Evolutionary conservation across 2,329 filamentous ascomycete species (phyloP), one percentile per base, ranked within the genome.

Genomic region (Stemphylium lycopersici): DNA sequence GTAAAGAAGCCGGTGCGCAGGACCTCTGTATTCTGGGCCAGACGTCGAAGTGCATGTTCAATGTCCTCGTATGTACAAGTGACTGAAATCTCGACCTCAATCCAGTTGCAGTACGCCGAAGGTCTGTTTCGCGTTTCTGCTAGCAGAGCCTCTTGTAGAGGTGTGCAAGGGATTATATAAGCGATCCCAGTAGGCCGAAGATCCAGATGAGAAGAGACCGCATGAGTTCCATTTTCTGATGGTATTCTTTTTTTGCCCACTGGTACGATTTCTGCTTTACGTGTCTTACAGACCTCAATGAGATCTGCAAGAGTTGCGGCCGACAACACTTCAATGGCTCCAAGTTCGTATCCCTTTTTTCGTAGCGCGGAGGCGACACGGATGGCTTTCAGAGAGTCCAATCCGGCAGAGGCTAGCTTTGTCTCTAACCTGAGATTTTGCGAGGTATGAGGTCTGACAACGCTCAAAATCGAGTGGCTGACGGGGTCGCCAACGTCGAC

Each of bases 111-210:
- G 69, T 97, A 96, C 6, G 87, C 81, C 41, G 75, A 76, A 2
- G 79, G 59, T 55, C 87, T 79, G 15, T 78, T 79, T 2, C 80
- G 74, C 0, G 90, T 93, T 75, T 96, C 91, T 0, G 84, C 80
- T 13, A 96, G 80, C 91, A 96, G 96, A 1, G 90, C 87, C 15
- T 83, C 78, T 65, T 97, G 93, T 8, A 95, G 79, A 12, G 87
- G 82, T 3, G 87, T 93, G 70, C 90, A 95, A 4, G 82, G 81
- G 15, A 83, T 66, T 4, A 85, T 71, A 22, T 77, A 74, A 6
- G 47, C 56, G 33, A 73, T 66, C 0, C 57, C 44, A 16, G 42
- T 20, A 18, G 40, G 42, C 47, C 46, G 53, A 4, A 26, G 33
- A 32, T 48, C n/a, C 5, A 72, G 34, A 22, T 66, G 64, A 12